A percentile compares a stretch with the other conserved stretches of the same genome.
phyloP scores from a whole-genome alignment of 768 basidiomycete genomes.

The Sistotremastrum suecicum region DNA sequence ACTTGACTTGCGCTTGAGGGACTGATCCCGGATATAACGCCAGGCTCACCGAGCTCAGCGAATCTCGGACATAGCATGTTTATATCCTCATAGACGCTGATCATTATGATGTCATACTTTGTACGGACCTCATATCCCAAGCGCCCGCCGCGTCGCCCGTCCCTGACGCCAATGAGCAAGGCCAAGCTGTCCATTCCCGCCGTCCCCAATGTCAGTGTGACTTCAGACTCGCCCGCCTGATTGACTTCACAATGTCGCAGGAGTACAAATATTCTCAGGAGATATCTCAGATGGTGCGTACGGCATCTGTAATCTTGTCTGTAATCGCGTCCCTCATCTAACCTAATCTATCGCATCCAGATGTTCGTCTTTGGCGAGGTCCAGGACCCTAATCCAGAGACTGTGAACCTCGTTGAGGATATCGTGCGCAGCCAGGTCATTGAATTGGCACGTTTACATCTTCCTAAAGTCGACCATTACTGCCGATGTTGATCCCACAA shows the following conservation, averaged over 20 bases:
- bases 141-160: no score
- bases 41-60: no score
- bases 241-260: conserved; percentile 7
- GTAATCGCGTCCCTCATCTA: not conserved
- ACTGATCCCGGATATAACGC: no score
- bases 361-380: conserved; percentile 98
- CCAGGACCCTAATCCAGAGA: conserved; percentile 75
- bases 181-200: no score
- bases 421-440: conserved; percentile 84
- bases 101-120: no score
- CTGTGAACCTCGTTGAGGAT: conserved; percentile 90
- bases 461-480: not conserved
- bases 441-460: conserved; percentile 51
- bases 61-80: no score
- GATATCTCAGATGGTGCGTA: conserved; percentile 81
- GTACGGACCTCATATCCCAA: no score
- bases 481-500: not conserved
- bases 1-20: no score
- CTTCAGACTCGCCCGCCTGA: no score
- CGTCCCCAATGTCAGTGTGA: no score
- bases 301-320: not conserved
- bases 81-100: no score
- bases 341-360: conserved; percentile 22
- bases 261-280: conserved; percentile 87
- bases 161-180: no score